phyloP scores from a whole-genome alignment of 139 green algal species.

The Chlorella sp. region DNA sequence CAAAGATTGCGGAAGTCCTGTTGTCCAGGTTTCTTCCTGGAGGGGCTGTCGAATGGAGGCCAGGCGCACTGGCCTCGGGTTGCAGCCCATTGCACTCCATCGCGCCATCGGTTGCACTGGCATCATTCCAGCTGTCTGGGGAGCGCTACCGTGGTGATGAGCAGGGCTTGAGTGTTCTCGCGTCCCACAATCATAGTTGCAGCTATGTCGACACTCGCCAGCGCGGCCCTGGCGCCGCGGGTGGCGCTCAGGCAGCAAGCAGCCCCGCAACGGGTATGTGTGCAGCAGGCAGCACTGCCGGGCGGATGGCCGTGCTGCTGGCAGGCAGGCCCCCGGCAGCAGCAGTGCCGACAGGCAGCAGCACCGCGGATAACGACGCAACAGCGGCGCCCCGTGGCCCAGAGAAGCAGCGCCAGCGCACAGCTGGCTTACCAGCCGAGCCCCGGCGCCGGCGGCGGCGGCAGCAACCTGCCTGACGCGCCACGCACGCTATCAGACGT shows the following conservation, averaged over 20 bases:
- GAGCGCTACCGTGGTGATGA: background rate
- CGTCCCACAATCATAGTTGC: background rate
- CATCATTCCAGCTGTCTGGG: background rate
- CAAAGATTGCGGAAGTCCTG: background rate
- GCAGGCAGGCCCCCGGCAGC: background rate
- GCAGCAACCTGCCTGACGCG: background rate
- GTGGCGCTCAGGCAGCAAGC: background rate
- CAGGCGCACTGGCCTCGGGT: background rate
- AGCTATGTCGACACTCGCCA: background rate
- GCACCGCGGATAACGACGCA: background rate
- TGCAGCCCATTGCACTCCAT: background rate
- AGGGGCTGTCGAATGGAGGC: background rate
- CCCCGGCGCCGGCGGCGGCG: background rate
- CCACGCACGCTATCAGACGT: constrained; percentile 53
- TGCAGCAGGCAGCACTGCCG: background rate
- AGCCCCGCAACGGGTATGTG: background rate
- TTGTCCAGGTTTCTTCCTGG: background rate
- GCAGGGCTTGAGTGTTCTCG: background rate
- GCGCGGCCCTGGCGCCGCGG: background rate
- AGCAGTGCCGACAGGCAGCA: background rate
- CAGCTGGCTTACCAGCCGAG: background rate
- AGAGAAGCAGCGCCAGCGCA: background rate
- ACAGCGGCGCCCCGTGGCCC: background rate
- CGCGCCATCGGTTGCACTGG: background rate
- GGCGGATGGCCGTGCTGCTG: background rate